phyloP scores from a whole-genome alignment of 768 basidiomycete species.

The Chalciporus chontae region DNA sequence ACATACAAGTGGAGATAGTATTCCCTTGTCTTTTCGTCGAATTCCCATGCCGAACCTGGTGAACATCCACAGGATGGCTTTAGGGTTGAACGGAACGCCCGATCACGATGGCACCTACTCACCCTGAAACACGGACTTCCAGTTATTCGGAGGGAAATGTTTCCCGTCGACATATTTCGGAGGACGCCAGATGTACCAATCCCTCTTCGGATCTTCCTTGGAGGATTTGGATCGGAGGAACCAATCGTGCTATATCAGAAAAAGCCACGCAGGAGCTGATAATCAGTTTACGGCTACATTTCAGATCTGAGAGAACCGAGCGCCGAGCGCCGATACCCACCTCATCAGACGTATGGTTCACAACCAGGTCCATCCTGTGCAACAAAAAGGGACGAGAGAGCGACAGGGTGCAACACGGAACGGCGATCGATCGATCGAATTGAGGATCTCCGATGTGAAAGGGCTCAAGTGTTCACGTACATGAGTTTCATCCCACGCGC shows the following conservation, averaged over 20 bases:
- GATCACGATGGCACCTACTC: constrained; percentile 3
- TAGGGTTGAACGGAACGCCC: not conserved
- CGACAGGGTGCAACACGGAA: constrained; percentile 1
- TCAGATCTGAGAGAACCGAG: not conserved
- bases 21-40: constrained; percentile 58
- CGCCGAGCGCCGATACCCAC: constrained; percentile 26
- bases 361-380: constrained; percentile 71
- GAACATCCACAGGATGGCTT: not conserved
- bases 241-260: constrained; percentile 57
- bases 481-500: constrained; percentile 68
- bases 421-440: constrained; percentile 1
- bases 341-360: constrained; percentile 71
- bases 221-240: constrained; percentile 56
- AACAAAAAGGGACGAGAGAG: constrained; percentile 4
- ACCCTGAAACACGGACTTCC: constrained; percentile 68
- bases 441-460: constrained; percentile 15
- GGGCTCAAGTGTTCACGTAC: constrained; percentile 31
- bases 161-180: constrained; percentile 52
- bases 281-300: constrained; percentile 2
- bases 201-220: constrained; percentile 53
- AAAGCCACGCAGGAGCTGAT: not conserved
- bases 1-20: constrained; percentile 73
- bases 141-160: constrained; percentile 67
- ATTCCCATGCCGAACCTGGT: constrained; percentile 68
- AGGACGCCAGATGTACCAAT: constrained; percentile 78